Conservation (phyloP, 23 red algal species). For the Agarophyton chilense region DNA sequence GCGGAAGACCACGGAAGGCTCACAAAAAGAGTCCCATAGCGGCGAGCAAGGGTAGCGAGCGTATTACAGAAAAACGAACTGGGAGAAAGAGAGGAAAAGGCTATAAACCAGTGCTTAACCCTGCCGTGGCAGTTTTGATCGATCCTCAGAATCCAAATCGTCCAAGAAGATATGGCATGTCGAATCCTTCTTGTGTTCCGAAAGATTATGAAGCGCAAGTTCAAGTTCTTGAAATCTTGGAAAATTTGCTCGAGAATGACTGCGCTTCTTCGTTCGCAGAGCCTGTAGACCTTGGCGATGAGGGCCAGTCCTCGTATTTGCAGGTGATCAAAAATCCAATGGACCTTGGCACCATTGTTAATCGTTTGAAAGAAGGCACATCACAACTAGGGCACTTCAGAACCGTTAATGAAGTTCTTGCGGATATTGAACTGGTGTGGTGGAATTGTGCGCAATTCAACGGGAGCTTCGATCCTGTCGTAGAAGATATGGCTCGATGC, state of each 20-base stretch:
- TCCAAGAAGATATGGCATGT: background rate
- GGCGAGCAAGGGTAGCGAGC: background rate
- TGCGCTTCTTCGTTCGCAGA: slow-evolving; percentile 28
- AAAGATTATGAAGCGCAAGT: slow-evolving; percentile 40
- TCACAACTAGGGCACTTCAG: slow-evolving; percentile 18
- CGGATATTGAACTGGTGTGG: slow-evolving; percentile 83
- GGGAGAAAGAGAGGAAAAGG: slow-evolving; percentile 15
- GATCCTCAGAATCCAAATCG: slow-evolving; percentile 31
- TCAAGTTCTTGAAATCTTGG: slow-evolving; percentile 25
- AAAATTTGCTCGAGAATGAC: slow-evolving; percentile 31
- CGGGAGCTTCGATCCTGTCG: slow-evolving; percentile 27
- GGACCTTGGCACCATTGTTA: slow-evolving; percentile 68
- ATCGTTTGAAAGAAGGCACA: slow-evolving; percentile 33
- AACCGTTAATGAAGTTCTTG: slow-evolving; percentile 33
- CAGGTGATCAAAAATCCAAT: slow-evolving; percentile 59
- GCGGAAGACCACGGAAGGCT: background rate
- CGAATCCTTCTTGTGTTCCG: background rate
- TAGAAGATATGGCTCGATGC: slow-evolving; percentile 10
- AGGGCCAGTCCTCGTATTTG: slow-evolving; percentile 34
- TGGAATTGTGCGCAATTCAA: slow-evolving; percentile 75
- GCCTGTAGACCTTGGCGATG: slow-evolving; percentile 48
- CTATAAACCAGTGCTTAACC: too few species aligned
- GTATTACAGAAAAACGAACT: background rate
- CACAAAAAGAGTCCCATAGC: background rate
- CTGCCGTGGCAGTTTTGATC: background rate